phyloP scores from a whole-genome alignment of 352 stramenopile species.

The Phytophthora tubulina region DNA sequence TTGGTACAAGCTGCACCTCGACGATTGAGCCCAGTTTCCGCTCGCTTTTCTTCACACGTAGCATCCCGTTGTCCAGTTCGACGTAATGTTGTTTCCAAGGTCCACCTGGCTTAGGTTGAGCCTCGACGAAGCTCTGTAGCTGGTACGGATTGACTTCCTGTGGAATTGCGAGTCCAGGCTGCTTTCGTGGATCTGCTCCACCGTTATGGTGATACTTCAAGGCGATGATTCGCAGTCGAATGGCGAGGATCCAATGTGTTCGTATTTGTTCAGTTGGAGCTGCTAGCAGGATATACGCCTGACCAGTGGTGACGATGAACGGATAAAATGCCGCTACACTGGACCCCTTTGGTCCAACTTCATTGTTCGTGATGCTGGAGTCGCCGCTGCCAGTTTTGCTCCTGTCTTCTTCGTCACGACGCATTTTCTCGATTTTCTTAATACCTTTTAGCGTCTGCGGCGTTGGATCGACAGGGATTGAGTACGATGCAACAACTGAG shows the following conservation, averaged over 20 bases:
- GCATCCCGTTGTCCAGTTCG: slow-evolving; percentile 70
- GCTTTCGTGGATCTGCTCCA: slow-evolving; percentile 20
- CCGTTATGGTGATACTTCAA: slow-evolving; percentile 70
- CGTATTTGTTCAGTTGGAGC: slow-evolving; percentile 55
- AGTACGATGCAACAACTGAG: slow-evolving; percentile 48
- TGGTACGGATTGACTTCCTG: slow-evolving; percentile 31
- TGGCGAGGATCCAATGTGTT: slow-evolving; percentile 69
- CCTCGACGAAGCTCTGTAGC: slow-evolving; percentile 66
- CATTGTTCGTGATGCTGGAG: slow-evolving; percentile 11
- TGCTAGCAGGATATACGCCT: slow-evolving; percentile 61
- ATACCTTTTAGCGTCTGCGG: slow-evolving; percentile 45
- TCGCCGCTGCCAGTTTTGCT: slow-evolving; percentile 22
- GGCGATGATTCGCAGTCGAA: slow-evolving; percentile 71
- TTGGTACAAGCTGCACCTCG: slow-evolving; percentile 64
- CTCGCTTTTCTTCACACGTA: slow-evolving; percentile 75
- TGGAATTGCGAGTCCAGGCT: neutral
- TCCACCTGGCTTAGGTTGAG: slow-evolving; percentile 55
- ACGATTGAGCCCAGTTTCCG: slow-evolving; percentile 62
- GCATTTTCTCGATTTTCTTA: slow-evolving; percentile 39
- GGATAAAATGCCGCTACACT: slow-evolving; percentile 51
- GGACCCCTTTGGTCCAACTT: slow-evolving; percentile 25
- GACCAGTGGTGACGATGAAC: slow-evolving; percentile 67
- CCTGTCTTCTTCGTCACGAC: slow-evolving; percentile 38
- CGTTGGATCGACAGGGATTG: slow-evolving; percentile 48
- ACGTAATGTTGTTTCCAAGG: slow-evolving; percentile 71